Base-by-base conservation (phyloP, 23 red algal species). In the Chondrus crispus region DNA sequence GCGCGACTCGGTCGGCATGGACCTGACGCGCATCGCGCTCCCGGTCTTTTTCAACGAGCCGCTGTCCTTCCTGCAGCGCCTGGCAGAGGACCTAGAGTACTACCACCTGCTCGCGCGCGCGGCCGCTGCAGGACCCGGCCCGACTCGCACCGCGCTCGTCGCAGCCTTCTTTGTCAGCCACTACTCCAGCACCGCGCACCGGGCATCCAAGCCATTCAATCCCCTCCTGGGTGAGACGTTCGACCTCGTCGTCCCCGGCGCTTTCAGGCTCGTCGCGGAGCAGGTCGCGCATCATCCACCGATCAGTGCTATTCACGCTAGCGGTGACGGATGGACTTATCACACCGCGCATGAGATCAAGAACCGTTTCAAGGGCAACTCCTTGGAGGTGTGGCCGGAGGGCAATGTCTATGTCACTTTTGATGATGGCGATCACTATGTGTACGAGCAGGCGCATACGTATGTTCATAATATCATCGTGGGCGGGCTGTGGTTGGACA, bases 201-300 rank as follows among this genome's bases (percentile, higher is more conserved):
- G 96, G 30, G 44, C 87, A 2, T 88, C 79, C 52, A 98, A 98
- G 85, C 96, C 96, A 8, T 98, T 94, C 54, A 98, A 95, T 49
- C 94, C 96, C 14, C 60, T 98, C 18, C 80, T 96, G 1, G 96
- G 96, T 29, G 96, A 98, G 92, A 98, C 96, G 26, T 98, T 85
- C 46, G 82, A 94, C 64, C 79, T 94, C 33, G 62, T 87, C 11
- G 35, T 86, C 19, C 94, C 94, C 1, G 47, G 79, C 37, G 62
- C 35, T 42, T n/a, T 92, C 38, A 74, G 71, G 42, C 35, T 98
- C 35, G 46, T 98, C 12, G 92, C 91, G 26, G 96, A 98, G 62
- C 96, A 98, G 86, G 96, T 98, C n/a, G 90, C 92, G 24, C 96
- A 98, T 62, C 96, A 98, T 81, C 96, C 96, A 14, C 96, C 96